Conservation (phyloP, 768 basidiomycete species). For the Leccinellum rugosiceps region DNA sequence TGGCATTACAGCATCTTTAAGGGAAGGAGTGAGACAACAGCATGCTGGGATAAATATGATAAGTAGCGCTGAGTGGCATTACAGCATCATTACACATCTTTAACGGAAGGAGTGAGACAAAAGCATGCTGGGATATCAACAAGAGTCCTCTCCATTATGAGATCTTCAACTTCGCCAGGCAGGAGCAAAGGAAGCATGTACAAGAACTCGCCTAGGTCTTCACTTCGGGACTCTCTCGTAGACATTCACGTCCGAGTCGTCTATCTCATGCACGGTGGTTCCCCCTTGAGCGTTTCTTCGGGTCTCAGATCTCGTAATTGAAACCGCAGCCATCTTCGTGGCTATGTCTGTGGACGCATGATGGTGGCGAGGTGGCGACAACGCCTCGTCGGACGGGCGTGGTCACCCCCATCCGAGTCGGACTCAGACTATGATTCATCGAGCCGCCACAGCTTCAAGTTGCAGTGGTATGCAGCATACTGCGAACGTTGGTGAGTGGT, state of each 20-base stretch:
- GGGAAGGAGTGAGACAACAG: neutral
- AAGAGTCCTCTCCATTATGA: neutral
- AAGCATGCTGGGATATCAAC: neutral
- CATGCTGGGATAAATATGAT: neutral
- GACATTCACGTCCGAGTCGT: slow-evolving; percentile 40
- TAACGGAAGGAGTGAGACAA: neutral
- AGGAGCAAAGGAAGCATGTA: neutral
- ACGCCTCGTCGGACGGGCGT: slow-evolving; percentile 10
- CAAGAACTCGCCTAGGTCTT: slow-evolving; percentile 9
- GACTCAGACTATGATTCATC: slow-evolving; percentile 79
- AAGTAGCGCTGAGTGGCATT: neutral
- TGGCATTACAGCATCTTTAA: neutral
- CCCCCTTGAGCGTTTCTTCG: slow-evolving; percentile 8
- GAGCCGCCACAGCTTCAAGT: slow-evolving; percentile 69
- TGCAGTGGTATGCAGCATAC: slow-evolving; percentile 79
- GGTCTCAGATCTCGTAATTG: neutral
- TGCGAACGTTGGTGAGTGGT: no score
- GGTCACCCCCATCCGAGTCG: slow-evolving; percentile 18
- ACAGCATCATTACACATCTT: no score
- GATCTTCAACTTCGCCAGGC: neutral
- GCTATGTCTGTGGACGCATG: slow-evolving; percentile 3
- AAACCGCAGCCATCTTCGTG: neutral
- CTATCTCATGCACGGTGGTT: slow-evolving; percentile 17
- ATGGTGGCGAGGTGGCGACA: neutral
- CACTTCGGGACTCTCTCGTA: slow-evolving; percentile 44